These are phyloP conservation scores for Piper betle DNA, from an alignment of 164 flowering plant species.

Conservation along the genomic window DNA sequence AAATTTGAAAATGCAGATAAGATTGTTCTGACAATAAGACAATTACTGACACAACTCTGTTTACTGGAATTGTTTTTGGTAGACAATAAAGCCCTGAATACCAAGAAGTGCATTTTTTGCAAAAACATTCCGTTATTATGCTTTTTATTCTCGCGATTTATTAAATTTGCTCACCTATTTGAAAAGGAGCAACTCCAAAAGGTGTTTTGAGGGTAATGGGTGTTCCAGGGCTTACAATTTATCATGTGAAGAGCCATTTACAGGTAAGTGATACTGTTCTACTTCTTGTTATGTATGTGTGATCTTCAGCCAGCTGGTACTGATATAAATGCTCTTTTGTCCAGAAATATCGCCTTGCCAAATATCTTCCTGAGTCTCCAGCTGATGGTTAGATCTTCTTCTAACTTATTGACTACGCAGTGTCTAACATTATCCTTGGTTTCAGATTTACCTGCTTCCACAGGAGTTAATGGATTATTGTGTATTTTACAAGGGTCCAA, in stretches of 20 bases:
- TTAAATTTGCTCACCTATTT: too few relatives aligned
- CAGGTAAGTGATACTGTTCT: constrained; percentile 24
- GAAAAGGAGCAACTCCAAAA: constrained; percentile 60
- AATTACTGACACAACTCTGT: too few relatives aligned
- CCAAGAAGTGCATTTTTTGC: background rate
- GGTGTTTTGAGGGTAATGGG: constrained; percentile 72
- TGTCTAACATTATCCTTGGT: background rate
- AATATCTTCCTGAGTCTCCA: constrained; percentile 55
- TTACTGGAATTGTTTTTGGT: background rate
- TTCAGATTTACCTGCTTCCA: background rate
- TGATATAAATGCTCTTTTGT: background rate
- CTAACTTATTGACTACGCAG: background rate
- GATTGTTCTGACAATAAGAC: too few relatives aligned
- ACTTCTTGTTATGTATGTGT: background rate
- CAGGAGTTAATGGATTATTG: background rate
- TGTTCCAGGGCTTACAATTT: constrained; percentile 65
- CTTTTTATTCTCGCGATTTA: too few relatives aligned
- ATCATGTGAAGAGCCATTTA: constrained; percentile 68
- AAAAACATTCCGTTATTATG: too few relatives aligned
- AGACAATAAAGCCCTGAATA: background rate
- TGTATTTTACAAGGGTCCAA: constrained; percentile 29
- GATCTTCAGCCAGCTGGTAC: background rate
- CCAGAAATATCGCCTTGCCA: constrained; percentile 63
- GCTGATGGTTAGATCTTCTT: constrained; percentile 30
- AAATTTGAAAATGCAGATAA: too few relatives aligned